Conservation (phyloP, 495 filamentous ascomycete genomes). For the Thermochaetoides thermophila region DNA sequence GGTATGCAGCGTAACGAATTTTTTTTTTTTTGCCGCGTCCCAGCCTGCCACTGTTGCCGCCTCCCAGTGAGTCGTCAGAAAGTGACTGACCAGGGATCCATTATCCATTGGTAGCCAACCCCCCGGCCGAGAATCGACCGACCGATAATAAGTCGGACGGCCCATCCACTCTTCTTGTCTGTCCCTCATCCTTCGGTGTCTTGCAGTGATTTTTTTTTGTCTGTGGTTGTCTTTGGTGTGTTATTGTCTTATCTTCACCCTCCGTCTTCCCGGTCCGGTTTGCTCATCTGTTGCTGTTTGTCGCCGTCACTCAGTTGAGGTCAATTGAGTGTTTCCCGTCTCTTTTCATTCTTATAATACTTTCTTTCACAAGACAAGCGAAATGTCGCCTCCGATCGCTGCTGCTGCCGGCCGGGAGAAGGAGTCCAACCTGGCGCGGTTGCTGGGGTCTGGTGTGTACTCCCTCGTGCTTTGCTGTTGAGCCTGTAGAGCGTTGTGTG, state of each 20-base stretch:
- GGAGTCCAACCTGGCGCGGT: constrained; percentile 74
- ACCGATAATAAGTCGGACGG: constrained; percentile 5
- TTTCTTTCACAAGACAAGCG: constrained; percentile 2
- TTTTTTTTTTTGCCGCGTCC: no score
- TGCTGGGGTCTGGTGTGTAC: constrained; percentile 75
- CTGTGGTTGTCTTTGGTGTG: neutral
- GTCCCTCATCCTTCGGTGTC: neutral
- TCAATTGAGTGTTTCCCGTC: no score
- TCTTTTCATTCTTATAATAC: neutral
- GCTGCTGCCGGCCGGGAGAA: constrained; percentile 40
- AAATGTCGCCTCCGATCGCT: constrained; percentile 35
- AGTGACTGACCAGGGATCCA: constrained; percentile 1
- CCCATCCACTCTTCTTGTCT: neutral
- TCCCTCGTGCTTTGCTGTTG: constrained; percentile 2
- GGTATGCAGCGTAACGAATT: no score
- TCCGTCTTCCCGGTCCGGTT: no score
- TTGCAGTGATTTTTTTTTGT: neutral
- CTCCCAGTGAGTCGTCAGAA: constrained; percentile 11
- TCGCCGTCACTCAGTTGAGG: no score
- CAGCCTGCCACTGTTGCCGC: neutral
- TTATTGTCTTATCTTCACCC: no score
- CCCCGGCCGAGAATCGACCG: constrained; percentile 3
- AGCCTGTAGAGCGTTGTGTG: no score
- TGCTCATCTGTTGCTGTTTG: no score
- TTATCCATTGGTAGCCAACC: constrained; percentile 7